A percentile compares a stretch with the other conserved stretches of the same genome.
These are phyloP conservation scores for Fusarium sp. DNA, from an alignment of 2,329 filamentous ascomycete species.

Conservation along the genomic window DNA sequence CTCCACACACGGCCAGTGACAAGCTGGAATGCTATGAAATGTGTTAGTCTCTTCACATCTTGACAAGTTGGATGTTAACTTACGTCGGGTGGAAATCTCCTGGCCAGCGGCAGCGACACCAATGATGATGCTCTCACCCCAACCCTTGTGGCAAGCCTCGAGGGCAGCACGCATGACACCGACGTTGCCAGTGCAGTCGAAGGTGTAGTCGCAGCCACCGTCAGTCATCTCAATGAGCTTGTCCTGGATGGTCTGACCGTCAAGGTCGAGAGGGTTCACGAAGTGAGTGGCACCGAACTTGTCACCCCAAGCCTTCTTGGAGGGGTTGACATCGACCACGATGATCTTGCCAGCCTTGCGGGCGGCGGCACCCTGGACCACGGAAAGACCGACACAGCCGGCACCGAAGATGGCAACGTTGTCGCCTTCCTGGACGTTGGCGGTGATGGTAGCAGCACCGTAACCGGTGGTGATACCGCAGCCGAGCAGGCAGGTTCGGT, in stretches of 20 bases:
- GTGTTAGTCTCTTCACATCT: slow-evolving; percentile 34
- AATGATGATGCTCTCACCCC: slow-evolving; percentile 98
- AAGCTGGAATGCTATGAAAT: slow-evolving; percentile 86
- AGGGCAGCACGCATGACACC: slow-evolving; percentile 95
- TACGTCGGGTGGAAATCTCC: slow-evolving; percentile 93
- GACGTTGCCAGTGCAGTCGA: slow-evolving; percentile 98
- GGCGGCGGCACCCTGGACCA: slow-evolving; percentile 92
- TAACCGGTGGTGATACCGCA: slow-evolving; percentile 99
- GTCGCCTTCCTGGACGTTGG: slow-evolving; percentile 89
- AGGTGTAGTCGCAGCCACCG: slow-evolving; percentile 98
- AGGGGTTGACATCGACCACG: slow-evolving; percentile 81
- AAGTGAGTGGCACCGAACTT: slow-evolving; percentile 98
- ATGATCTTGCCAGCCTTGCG: slow-evolving; percentile 85
- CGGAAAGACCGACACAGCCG: slow-evolving; percentile 93
- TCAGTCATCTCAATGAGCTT: slow-evolving; percentile 98
- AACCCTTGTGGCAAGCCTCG: slow-evolving; percentile 99
- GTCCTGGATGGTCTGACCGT: slow-evolving; percentile 86
- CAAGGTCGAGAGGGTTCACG: slow-evolving; percentile 88
- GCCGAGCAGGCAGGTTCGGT: slow-evolving; percentile 94
- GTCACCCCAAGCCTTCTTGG: slow-evolving; percentile 90
- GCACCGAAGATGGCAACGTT: slow-evolving; percentile 95
- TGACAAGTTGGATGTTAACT: slow-evolving; percentile 54
- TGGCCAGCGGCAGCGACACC: slow-evolving; percentile 96
- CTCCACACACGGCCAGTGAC: slow-evolving; percentile 98
- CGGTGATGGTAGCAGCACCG: slow-evolving; percentile 93